Evolutionary conservation across 345 rosid species (phyloP), one percentile per base, ranked within the genome.

Genomic region (Microcos paniculata): DNA sequence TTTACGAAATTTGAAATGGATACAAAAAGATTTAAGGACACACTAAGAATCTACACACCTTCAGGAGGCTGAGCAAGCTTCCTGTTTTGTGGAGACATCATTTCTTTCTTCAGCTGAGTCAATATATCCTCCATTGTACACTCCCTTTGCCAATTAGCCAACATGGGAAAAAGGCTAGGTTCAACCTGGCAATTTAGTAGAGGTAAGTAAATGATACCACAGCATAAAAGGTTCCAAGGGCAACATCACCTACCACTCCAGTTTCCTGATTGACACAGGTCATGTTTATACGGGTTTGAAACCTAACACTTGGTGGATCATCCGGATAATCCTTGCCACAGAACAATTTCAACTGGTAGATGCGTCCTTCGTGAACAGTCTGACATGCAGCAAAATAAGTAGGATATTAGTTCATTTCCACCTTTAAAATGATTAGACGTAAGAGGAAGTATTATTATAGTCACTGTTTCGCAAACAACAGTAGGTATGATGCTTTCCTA

Each of bases 301-400:
- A 91, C 83, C 89, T 84, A 59, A 91, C 94, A 52, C 82, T 87
- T 19, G 97, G 97, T n/a, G 97, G 89, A 74, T 82, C 82, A 66
- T 88, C 94, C 6, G 97, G 97, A 77, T 91, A 91, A 56, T 90
- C 92, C 72, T 82, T 77, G 63, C 89, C 94, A 57, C 94, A 91
- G 72, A 91, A 88, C 79, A 91, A 78, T 73, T 91, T 91, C 87
- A 90, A 84, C 91, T 91, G 97, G 77, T 91, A 90, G 72, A 91
- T 91, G 28, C 94, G 92, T 21, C 97, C 94, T 57, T 91, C 94
- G 21, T 91, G 97, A 62, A 91, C 92, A 84, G 94, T 87, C 97
- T 91, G 90, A 69, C 53, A 81, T 57, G 74, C 51, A 72, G 56
- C 48, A 82, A 30, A 71, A 31, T 35, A 62, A 70, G 57, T 46